A percentile compares a stretch with the other conserved stretches of the same genome.
Conservation (phyloP, 2,329 filamentous ascomycete genomes). For the Sclerotinia nivalis region DNA sequence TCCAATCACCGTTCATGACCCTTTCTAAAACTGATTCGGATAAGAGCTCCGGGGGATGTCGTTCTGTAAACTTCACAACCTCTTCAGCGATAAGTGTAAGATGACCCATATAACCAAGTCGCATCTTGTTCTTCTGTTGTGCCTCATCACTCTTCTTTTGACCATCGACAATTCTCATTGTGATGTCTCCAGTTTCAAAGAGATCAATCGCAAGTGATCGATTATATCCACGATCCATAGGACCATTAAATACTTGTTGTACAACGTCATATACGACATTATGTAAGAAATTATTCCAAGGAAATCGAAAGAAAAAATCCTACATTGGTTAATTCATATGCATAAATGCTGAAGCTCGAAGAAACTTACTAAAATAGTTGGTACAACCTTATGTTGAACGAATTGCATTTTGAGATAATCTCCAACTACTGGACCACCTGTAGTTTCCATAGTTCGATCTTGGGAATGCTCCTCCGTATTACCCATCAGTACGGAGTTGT, state of each 20-base stretch:
- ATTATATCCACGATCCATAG: slow-evolving; percentile 95
- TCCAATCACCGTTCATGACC: slow-evolving; percentile 88
- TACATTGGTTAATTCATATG: slow-evolving; percentile 43
- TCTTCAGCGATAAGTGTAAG: slow-evolving; percentile 96
- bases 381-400: slow-evolving; percentile 90
- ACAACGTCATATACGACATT: slow-evolving; percentile 99
- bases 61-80: slow-evolving; percentile 96
- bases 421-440: slow-evolving; percentile 71
- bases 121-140: slow-evolving; percentile 79
- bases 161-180: slow-evolving; percentile 86
- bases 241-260: slow-evolving; percentile 97
- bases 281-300: slow-evolving; percentile 99
- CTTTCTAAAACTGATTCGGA: slow-evolving; percentile 82
- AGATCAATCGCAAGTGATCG: slow-evolving; percentile 85
- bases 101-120: slow-evolving; percentile 98
- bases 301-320: slow-evolving; percentile 98
- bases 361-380: slow-evolving; percentile 81
- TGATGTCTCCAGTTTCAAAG: slow-evolving; percentile 88
- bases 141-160: slow-evolving; percentile 85
- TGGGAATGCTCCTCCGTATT: slow-evolving; percentile 36
- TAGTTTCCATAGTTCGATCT: slow-evolving; percentile 25
- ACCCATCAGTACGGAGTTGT: slow-evolving; percentile 37
- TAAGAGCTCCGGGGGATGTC: slow-evolving; percentile 84
- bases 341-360: background rate
- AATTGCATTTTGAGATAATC: slow-evolving; percentile 96